Conservation (phyloP, 345 rosid species). For the Trapa incisa region DNA sequence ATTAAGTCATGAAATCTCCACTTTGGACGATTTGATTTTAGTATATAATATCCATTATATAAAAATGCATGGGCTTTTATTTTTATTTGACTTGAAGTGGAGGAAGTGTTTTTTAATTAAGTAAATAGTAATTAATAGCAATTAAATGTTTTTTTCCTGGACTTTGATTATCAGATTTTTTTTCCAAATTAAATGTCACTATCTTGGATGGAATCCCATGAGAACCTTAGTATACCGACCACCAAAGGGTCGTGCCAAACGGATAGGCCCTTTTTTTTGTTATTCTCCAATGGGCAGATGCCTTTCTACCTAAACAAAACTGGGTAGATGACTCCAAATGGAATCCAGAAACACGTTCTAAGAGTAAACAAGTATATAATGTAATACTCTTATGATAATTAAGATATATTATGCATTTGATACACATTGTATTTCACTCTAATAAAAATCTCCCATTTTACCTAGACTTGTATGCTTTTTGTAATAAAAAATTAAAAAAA, state of each 20-base stretch:
- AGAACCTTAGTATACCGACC: conserved; percentile 1
- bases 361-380: too few species aligned
- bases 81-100: not conserved
- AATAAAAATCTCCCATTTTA: too few species aligned
- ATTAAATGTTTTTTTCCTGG: not conserved
- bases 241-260: not conserved
- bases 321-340: too few species aligned
- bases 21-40: too few species aligned
- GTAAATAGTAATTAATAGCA: too few species aligned
- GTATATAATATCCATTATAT: not conserved
- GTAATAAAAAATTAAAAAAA: too few species aligned
- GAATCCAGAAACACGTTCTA: too few species aligned
- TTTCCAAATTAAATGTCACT: not conserved
- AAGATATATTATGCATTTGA: too few species aligned
- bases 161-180: not conserved
- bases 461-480: too few species aligned
- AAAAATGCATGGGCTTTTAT: not conserved
- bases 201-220: not conserved
- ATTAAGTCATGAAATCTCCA: too few species aligned
- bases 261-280: conserved; percentile 3
- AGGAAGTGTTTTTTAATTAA: not conserved
- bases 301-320: conserved; percentile 9
- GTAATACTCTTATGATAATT: too few species aligned
- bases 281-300: conserved; percentile 36
- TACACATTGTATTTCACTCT: too few species aligned